Base-by-base conservation (phyloP, 495 filamentous ascomycete species). In the Lasiosphaeria hispida region DNA sequence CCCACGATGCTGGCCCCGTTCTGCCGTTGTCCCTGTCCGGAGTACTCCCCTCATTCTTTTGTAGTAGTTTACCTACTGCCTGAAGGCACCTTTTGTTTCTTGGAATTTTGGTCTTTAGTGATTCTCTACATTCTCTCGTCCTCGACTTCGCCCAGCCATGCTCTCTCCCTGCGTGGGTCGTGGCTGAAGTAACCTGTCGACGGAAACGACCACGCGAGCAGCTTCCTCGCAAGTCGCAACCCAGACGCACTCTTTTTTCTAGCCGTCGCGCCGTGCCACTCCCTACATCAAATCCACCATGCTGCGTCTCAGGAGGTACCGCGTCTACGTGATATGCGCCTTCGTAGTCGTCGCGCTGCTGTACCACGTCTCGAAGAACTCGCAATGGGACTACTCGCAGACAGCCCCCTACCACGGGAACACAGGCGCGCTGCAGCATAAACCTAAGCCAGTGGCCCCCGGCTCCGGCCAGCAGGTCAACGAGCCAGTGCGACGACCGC, bases 221-320 rank as follows among this genome's bases (percentile, higher is more conserved):
- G n/a, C n/a, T n/a, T 30, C 23, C 23, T 30, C 23, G 23, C 23
- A 30, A 30, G 23, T 30, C 23, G 23, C 23, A 30, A 30, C 23
- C 23, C 23, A 30, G 23, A 30, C 51, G 8, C 37, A 38, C 14
- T 39, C 38, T 17, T 33, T 7, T 14, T 35, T 10, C 10, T 18
- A n/a, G 34, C 40, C 15, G 14, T 19, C 35, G 14, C 23, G 14
- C 37, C 48, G 38, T 36, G 30, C 23, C 23, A 7, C 10, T 30
- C 13, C 17, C 34, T 18, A 39, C 33, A 14, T 18, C 47, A n/a
- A 18, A 18, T 18, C 53, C 69, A 74, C 62, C 48, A 92, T 94
- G 91, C 75, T 89, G 56, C 87, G 89, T 39, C 71, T 88, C 61
- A 86, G 91, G 50, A 81, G 90, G 72, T 93, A 91, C 65, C 85